These are phyloP conservation scores for Smittium mucronatum DNA, from an alignment of 371 early-diverging fungal species.

Conservation along the genomic window DNA sequence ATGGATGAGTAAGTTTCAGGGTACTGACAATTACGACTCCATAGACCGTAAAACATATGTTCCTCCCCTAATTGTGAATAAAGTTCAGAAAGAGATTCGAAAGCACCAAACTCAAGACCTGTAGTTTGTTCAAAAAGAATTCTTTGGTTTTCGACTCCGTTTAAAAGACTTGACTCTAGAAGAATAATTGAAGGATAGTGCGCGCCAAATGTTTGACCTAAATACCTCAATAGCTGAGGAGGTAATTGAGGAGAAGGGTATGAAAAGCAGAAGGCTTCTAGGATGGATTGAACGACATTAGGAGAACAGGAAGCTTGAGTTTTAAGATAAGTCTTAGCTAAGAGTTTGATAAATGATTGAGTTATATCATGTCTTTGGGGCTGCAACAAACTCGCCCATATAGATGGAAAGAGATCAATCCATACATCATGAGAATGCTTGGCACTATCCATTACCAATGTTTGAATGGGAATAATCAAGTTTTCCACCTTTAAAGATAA, in stretches of 20 bases:
- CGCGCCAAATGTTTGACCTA: constrained; percentile 78
- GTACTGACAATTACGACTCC: constrained; percentile 84
- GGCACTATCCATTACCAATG: constrained; percentile 58
- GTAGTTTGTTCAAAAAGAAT: constrained; percentile 75
- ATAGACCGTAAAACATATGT: constrained; percentile 86
- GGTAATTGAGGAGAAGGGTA: constrained; percentile 62
- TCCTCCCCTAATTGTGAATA: constrained; percentile 65
- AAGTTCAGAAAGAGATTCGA: constrained; percentile 81
- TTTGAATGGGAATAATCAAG: constrained; percentile 41
- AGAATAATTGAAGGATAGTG: constrained; percentile 63
- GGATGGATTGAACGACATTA: constrained; percentile 83
- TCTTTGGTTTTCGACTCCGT: constrained; percentile 26
- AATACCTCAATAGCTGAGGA: constrained; percentile 82
- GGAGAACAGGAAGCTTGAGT: constrained; percentile 66
- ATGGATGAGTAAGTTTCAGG: constrained; percentile 93
- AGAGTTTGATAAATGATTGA: constrained; percentile 61
- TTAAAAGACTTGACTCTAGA: constrained; percentile 25
- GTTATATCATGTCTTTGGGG: constrained; percentile 73
- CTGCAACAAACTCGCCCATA: constrained; percentile 56
- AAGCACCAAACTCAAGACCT: constrained; percentile 56
- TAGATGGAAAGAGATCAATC: constrained; percentile 73
- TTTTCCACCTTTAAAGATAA: constrained; percentile 34
- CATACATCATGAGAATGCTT: constrained; percentile 61
- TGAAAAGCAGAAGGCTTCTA: constrained; percentile 73
- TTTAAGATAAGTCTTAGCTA: constrained; percentile 83